Conservation (phyloP, 139 green algal genomes). For the Eudorina sp. region DNA sequence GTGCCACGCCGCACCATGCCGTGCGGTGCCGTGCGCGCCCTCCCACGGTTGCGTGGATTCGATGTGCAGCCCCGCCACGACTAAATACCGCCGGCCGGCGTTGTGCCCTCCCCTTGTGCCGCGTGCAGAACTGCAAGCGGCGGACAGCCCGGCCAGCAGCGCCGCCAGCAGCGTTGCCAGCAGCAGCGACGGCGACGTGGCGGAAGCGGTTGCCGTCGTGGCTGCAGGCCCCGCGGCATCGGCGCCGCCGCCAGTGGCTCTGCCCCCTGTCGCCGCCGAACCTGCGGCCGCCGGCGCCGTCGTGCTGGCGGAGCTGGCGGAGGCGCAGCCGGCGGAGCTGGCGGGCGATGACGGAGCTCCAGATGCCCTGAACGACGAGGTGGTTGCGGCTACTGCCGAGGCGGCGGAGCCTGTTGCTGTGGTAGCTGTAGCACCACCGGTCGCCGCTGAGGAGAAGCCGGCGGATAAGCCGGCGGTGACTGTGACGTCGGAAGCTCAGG, state of each 20-base stretch:
- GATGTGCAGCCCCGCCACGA: too few species aligned
- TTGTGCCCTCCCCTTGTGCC: background rate
- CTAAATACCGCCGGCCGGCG: too few species aligned
- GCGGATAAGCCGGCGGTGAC: background rate
- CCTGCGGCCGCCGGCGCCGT: background rate
- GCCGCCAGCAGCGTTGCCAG: background rate
- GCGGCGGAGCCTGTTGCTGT: background rate
- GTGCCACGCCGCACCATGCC: too few species aligned
- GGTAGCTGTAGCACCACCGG: too few species aligned
- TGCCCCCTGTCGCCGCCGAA: background rate
- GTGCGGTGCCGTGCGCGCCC: too few species aligned
- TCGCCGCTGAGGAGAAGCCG: background rate
- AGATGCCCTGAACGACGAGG: too few species aligned
- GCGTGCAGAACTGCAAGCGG: background rate
- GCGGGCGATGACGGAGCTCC: background rate
- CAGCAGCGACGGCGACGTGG: background rate
- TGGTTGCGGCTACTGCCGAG: background rate
- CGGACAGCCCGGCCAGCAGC: background rate
- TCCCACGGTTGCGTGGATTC: too few species aligned
- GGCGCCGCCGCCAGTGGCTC: too few species aligned
- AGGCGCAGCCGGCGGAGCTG: background rate
- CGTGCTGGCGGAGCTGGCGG: background rate
- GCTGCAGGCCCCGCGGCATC: background rate
- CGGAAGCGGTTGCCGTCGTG: background rate
- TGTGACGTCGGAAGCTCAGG: background rate